phyloP scores from a whole-genome alignment of 306 rosid species.

The Benincasa hispida region DNA sequence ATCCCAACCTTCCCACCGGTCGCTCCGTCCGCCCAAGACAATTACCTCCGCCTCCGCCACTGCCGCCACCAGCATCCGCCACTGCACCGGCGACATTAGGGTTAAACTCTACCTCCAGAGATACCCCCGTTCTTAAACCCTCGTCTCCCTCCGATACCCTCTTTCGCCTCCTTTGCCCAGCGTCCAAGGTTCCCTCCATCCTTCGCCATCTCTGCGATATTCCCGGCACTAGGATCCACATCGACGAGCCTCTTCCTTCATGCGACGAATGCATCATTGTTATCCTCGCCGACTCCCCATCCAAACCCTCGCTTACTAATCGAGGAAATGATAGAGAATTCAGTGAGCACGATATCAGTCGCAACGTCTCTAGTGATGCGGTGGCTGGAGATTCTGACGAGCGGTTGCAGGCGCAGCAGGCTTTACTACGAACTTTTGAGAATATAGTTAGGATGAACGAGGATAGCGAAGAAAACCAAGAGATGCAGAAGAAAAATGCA shows the following conservation, averaged over 20 bases:
- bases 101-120: neutral
- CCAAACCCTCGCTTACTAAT: conserved; percentile 5
- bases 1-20: conserved; percentile 8
- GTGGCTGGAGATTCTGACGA: conserved; percentile 13
- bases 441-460: conserved; percentile 21
- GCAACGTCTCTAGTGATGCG: neutral
- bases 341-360: neutral
- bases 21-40: conserved; percentile 30
- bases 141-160: conserved; percentile 21
- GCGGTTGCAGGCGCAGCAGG: conserved; percentile 42
- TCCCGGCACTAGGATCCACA: conserved; percentile 30
- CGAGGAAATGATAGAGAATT: conserved; percentile 2
- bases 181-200: conserved; percentile 24
- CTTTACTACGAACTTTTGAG: conserved; percentile 52
- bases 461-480: conserved; percentile 4
- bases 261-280: conserved; percentile 41
- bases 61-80: neutral
- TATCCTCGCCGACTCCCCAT: conserved; percentile 15
- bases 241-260: conserved; percentile 25
- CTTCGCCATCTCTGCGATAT: conserved; percentile 16
- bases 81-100: neutral
- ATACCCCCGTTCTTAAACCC: neutral
- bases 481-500: neutral
- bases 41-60: neutral
- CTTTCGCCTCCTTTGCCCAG: conserved; percentile 49